These are phyloP conservation scores for Colletotrichum aenigma DNA, from an alignment of 2,329 filamentous ascomycete genomes.

Conservation along the genomic window DNA sequence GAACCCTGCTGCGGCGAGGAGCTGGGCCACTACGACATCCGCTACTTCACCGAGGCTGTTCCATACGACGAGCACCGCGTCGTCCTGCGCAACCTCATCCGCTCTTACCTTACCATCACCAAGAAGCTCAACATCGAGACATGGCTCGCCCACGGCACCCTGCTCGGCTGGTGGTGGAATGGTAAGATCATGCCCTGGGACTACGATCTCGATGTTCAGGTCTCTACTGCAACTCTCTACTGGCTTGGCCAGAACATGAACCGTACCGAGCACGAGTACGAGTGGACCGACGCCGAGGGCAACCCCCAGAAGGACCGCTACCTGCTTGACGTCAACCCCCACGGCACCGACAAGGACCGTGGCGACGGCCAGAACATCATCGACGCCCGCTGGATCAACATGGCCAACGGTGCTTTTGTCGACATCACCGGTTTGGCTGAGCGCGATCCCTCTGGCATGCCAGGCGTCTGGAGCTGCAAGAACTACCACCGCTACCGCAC, in stretches of 20 bases:
- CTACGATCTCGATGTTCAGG: constrained; percentile 83
- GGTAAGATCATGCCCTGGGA: constrained; percentile 80
- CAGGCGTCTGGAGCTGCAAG: constrained; percentile 79
- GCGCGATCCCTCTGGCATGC: constrained; percentile 60
- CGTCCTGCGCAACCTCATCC: constrained; percentile 71
- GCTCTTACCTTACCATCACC: constrained; percentile 75
- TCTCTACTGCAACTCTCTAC: constrained; percentile 68
- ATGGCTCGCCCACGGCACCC: constrained; percentile 85
- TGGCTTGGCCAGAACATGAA: constrained; percentile 72
- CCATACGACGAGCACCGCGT: constrained; percentile 69
- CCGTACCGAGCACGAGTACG: constrained; percentile 67
- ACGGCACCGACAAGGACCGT: constrained; percentile 63
- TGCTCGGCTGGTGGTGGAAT: constrained; percentile 93
- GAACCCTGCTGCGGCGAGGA: constrained; percentile 66
- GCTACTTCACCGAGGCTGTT: constrained; percentile 70
- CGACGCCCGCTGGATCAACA: constrained; percentile 84
- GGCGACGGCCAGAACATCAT: constrained; percentile 80
- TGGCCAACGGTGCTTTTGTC: constrained; percentile 76
- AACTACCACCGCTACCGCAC: constrained; percentile 76
- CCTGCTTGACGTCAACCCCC: constrained; percentile 79
- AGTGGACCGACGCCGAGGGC: constrained; percentile 46
- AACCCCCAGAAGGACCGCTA: constrained; percentile 55
- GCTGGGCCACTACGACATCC: constrained; percentile 75
- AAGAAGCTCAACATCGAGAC: constrained; percentile 72
- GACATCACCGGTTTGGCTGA: constrained; percentile 82